phyloP scores from a whole-genome alignment of 2,329 filamentous ascomycete genomes.

The Colletotrichum tamarilloi region DNA sequence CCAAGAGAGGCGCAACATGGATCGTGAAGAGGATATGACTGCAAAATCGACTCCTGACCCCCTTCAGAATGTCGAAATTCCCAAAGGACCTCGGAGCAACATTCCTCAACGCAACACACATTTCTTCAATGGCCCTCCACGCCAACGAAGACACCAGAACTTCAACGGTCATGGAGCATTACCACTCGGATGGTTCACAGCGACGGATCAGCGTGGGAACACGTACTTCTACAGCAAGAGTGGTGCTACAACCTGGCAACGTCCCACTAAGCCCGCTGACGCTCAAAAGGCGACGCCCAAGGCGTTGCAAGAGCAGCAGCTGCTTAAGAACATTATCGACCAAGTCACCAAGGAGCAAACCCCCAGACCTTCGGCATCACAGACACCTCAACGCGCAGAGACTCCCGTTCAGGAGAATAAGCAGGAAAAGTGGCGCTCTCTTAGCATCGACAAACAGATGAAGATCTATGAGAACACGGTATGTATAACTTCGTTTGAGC shows the following conservation, averaged over 20 bases:
- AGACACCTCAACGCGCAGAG: conserved; percentile 72
- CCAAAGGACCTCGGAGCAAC: conserved; percentile 71
- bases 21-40: conserved; percentile 52
- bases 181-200: conserved; percentile 87
- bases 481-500: conserved; percentile 49
- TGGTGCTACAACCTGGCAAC: conserved; percentile 84
- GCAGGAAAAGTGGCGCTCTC: conserved; percentile 77
- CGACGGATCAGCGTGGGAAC: conserved; percentile 76
- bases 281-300: conserved; percentile 74
- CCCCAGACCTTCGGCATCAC: conserved; percentile 65
- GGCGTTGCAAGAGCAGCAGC: conserved; percentile 72
- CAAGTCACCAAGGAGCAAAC: conserved; percentile 79
- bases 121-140: conserved; percentile 54
- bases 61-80: conserved; percentile 61
- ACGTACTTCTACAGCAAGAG: conserved; percentile 88
- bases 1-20: conserved; percentile 69
- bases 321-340: conserved; percentile 86
- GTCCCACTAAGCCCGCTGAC: conserved; percentile 77
- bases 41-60: conserved; percentile 52
- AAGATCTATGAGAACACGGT: conserved; percentile 96
- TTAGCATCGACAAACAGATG: conserved; percentile 87
- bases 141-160: conserved; percentile 64
- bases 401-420: conserved; percentile 68
- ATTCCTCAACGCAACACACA: conserved; percentile 63
- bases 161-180: conserved; percentile 63